Conservation (phyloP, 345 rosid genomes). For the Melaleuca alternifolia region DNA sequence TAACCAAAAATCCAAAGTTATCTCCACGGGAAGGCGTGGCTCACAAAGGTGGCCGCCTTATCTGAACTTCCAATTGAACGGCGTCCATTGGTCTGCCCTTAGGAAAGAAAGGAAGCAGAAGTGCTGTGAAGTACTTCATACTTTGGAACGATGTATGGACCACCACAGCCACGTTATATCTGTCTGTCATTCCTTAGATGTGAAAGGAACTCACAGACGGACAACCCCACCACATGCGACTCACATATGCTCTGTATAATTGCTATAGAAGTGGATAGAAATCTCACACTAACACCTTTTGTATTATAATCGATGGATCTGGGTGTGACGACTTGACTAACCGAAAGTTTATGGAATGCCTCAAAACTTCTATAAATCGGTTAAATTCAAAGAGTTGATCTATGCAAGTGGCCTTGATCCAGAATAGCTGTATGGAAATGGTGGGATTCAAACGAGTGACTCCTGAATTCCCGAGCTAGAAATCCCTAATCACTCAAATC, state of each 20-base stretch:
- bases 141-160: not conserved
- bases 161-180: not conserved
- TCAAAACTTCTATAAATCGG: not conserved
- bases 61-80: not conserved
- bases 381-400: not conserved
- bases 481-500: not conserved
- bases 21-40: not conserved
- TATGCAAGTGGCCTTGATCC: not conserved
- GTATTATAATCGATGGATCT: not conserved
- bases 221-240: fast-evolving
- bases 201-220: not conserved
- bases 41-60: not conserved
- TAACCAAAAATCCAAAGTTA: not conserved
- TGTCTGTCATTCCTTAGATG: not conserved
- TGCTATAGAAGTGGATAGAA: not conserved
- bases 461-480: not conserved
- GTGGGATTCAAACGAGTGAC: not conserved
- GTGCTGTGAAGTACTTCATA: not conserved
- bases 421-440: not conserved
- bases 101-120: not conserved
- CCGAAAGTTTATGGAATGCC: not conserved
- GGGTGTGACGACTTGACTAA: not conserved
- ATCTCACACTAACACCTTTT: not conserved
- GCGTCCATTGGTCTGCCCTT: not conserved
- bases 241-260: not conserved